Evolutionary conservation across 352 stramenopile genomes (phyloP), one percentile per base, ranked within the genome.

Genomic region (Pythium phragmiticola): DNA sequence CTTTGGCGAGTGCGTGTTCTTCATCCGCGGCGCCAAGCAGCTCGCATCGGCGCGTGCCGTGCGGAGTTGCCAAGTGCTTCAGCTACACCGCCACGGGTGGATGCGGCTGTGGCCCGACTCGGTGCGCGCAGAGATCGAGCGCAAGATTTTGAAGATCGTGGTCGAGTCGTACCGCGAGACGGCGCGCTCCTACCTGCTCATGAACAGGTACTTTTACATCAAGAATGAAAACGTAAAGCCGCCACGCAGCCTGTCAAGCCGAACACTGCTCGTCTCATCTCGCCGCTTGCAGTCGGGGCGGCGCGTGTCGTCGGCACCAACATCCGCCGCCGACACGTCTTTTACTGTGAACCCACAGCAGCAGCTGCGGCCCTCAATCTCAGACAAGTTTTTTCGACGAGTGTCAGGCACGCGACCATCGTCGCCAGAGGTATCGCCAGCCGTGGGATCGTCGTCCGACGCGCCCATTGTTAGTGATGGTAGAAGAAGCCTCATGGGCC

Each of bases 1-100:
- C 0, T 90, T 92, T 52, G 82, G 80, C 3, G 79, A 90, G 48
- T 84, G 84, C 34, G 59, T 70, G 5, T 90, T 92, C 54, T 90
- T 92, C 36, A 59, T 89, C 2, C 75, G 69, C 11, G 72, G 75
- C 2, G 64, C 76, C 1, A 74, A 70, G 21, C 78, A 73, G 0
- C 65, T 92, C 14, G 76, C 77, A 9, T 79, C 73, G 0, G 54
- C 66, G 1, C 82, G 82, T 14, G 78, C 78, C 0, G 74, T 84
- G 33, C 74, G 64, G n/a, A 90, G 70, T 39, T 89, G 80, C 33
- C 77, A 90, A 52, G 65, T 92, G 9, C 63, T 92, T 5, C 74
- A 87, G 50, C 74, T 92, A 0, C 68, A 88, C n/a, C 63, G 69
- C 9, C 57, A 59, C 2, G 64, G 70, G 13, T 92, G 82, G 82